Base-by-base conservation (phyloP, 2,329 filamentous ascomycete genomes). In the Nothophaeocryptopus gaeumannii region DNA sequence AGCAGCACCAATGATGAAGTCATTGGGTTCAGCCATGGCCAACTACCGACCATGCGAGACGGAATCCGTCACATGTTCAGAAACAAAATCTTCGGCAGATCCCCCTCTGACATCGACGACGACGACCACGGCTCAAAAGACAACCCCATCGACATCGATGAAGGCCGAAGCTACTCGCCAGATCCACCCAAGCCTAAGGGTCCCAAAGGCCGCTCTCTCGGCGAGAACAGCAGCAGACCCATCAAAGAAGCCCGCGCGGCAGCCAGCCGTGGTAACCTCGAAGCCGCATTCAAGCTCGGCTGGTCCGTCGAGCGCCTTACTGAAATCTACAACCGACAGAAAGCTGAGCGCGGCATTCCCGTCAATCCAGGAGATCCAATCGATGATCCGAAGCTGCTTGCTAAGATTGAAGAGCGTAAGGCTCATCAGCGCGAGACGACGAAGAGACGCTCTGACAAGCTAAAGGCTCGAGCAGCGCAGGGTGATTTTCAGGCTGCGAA, bases 271-370 rank as follows among this genome's bases (percentile, higher is more conserved):
- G 54, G 51, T 36, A 40, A 50, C 26, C 38, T 57, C 29, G 50
- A 57, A 7, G 48, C 51, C 5, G 54, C 54, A 3, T 39, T 57
- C 4, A 53, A 51, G 48, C 54, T 57, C 8, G 54, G 54, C 37
- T 57, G 54, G 54, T 36, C 47, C 3, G 45, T 54, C 8, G 54
- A 54, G 20, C 47, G 51, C 3, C n/a, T 54, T 33, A 57, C 54
- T 8, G 41, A 47, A 12, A 32, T 57, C 15, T 57, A 42, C 48
- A 57, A 57, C 39, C 39, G 39, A n/a, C 35, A 51, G 13, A 57
- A 57, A 39, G 15, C 12, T 5, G 39, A 15, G n/a, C 38, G 42
- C 8, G 54, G 51, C 13, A 34, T 49, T 5, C 2, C 12, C 8
- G 42, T 44, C 20, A 30, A 11, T 2, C 29, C 32, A n/a, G 26